Conservation (phyloP, 2,329 filamentous ascomycete genomes). For the Botrytis sinoallii region DNA sequence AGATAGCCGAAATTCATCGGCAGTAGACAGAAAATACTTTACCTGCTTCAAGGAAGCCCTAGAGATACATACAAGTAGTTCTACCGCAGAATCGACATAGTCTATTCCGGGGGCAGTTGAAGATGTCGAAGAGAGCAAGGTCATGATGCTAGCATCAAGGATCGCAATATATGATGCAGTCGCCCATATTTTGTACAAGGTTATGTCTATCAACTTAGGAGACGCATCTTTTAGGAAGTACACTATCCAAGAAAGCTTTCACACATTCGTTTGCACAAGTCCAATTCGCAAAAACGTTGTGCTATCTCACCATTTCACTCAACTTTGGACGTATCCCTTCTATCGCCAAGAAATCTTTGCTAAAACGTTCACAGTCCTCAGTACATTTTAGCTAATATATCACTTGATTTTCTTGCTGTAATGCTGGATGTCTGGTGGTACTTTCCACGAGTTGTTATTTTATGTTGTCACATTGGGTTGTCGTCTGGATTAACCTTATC, state of each 20-base stretch:
- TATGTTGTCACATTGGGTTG: neutral
- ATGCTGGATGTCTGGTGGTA: neutral
- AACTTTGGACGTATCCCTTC: neutral
- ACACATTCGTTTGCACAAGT: neutral
- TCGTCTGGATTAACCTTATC: neutral
- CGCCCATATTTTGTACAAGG: neutral
- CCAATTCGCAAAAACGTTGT: neutral
- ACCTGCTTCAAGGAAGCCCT: too few species aligned
- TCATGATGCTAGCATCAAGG: neutral
- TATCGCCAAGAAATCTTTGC: neutral
- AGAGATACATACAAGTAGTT: neutral
- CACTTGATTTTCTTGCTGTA: neutral
- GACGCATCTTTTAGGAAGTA: neutral
- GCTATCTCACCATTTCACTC: neutral
- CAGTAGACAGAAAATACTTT: constrained; percentile 76
- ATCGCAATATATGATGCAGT: neutral
- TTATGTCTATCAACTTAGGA: neutral
- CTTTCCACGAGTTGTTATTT: neutral
- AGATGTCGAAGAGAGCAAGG: neutral
- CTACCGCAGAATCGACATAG: neutral
- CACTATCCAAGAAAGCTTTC: neutral
- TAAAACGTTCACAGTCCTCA: neutral
- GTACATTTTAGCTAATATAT: neutral
- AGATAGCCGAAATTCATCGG: constrained; percentile 97
- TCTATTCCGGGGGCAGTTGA: neutral